Conservation (phyloP, 495 filamentous ascomycete genomes). For the Tricharina praecox region DNA sequence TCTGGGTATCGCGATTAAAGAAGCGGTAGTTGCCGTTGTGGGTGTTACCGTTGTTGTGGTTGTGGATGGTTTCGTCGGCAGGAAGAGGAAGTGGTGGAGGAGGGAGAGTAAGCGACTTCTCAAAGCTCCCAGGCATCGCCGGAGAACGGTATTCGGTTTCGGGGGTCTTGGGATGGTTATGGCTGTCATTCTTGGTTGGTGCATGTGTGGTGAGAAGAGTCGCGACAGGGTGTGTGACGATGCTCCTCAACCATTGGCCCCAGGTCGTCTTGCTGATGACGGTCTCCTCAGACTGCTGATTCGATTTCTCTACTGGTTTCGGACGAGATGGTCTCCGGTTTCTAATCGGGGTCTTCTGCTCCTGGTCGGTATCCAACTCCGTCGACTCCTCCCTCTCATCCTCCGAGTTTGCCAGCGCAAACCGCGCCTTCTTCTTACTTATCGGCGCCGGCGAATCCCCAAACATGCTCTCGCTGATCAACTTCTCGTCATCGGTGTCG, state of each 20-base stretch:
- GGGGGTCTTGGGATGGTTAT: not conserved
- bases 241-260: slow-evolving; percentile 21
- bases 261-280: slow-evolving; percentile 15
- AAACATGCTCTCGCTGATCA: slow-evolving; percentile 6
- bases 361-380: slow-evolving; percentile 6
- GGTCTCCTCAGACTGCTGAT: not conserved
- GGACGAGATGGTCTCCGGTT: not conserved
- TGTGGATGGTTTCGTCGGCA: slow-evolving; percentile 2
- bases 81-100: slow-evolving; percentile 4
- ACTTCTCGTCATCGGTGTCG: slow-evolving; percentile 8
- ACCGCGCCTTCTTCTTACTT: slow-evolving; percentile 6
- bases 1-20: slow-evolving; percentile 1
- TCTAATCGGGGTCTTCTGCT: slow-evolving; percentile 11
- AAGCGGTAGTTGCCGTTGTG: slow-evolving; percentile 5
- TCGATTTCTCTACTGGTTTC: not conserved
- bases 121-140: slow-evolving; percentile 20
- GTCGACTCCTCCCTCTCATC: slow-evolving; percentile 17
- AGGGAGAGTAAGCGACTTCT: slow-evolving; percentile 4
- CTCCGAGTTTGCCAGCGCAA: slow-evolving; percentile 13
- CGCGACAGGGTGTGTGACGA: slow-evolving; percentile 20
- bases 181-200: no score
- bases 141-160: slow-evolving; percentile 11
- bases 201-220: slow-evolving; percentile 17
- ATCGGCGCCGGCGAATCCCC: not conserved
- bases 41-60: no score